Evolutionary conservation across 176 grass and related monocot genomes (phyloP).

Genomic region (Paspalum notatum): DNA sequence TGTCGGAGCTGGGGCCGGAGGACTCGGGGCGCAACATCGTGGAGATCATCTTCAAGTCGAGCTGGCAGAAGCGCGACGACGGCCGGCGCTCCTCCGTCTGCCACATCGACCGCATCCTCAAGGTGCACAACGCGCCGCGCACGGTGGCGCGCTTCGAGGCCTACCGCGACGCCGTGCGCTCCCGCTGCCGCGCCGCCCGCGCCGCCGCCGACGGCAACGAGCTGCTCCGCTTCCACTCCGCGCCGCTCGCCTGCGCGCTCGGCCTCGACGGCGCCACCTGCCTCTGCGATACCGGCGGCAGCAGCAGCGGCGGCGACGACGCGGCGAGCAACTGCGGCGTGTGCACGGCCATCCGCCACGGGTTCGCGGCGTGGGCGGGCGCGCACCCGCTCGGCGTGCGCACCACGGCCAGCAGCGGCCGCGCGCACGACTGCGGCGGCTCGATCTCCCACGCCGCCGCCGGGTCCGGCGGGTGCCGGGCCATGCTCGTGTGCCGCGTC

Average conservation of each 20-base stretch:
- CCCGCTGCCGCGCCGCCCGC: constrained; percentile 44
- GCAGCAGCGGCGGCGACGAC: too few species aligned
- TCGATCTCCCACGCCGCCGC: neutral
- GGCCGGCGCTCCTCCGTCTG: constrained; percentile 66
- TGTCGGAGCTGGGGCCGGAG: constrained; percentile 87
- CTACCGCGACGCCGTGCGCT: constrained; percentile 76
- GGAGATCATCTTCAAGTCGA: constrained; percentile 99
- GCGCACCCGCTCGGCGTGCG: constrained; percentile 62
- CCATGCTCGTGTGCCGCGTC: constrained; percentile 97
- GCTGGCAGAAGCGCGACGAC: constrained; percentile 83
- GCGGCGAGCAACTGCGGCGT: constrained; percentile 53
- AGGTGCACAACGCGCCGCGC: constrained; percentile 72
- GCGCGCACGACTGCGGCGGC: constrained; percentile 55
- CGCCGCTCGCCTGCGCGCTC: constrained; percentile 70
- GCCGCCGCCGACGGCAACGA: constrained; percentile 95
- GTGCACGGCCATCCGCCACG: constrained; percentile 75
- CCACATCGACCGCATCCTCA: constrained; percentile 85
- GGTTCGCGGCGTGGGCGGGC: constrained; percentile 49
- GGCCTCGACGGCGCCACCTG: constrained; percentile 55
- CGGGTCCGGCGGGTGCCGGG: constrained; percentile 19
- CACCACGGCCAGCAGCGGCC: constrained; percentile 83
- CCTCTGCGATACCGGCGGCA: constrained; percentile 43
- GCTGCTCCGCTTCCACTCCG: constrained; percentile 90
- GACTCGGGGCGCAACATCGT: constrained; percentile 95
- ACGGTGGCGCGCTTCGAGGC: constrained; percentile 93